Conservation (phyloP, 2,329 filamentous ascomycete species). For the Arthrinium phaeospermum region DNA sequence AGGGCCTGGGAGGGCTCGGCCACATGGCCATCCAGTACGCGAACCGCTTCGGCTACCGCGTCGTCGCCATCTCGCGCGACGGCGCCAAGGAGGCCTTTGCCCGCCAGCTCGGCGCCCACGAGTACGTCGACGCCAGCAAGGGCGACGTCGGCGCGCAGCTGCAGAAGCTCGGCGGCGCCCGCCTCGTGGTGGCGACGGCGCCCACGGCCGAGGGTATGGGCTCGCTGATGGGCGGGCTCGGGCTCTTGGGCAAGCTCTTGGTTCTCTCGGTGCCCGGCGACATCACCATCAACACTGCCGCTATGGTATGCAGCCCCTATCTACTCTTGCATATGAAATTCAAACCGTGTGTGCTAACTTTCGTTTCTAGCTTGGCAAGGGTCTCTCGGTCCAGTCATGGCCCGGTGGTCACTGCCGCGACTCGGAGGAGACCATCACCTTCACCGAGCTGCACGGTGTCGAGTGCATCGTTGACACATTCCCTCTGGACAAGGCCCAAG, state of each 20-base stretch:
- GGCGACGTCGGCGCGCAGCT: slow-evolving; percentile 24
- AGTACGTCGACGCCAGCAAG: slow-evolving; percentile 50
- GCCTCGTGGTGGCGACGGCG: slow-evolving; percentile 25
- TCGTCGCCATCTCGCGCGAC: slow-evolving; percentile 59
- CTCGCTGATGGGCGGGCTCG: slow-evolving; percentile 25
- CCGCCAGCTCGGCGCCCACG: slow-evolving; percentile 58
- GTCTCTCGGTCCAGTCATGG: slow-evolving; percentile 27
- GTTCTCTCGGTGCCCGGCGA: slow-evolving; percentile 25
- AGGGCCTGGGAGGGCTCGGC: slow-evolving; percentile 69
- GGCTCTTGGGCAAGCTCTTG: slow-evolving; percentile 28
- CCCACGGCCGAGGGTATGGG: slow-evolving; percentile 24
- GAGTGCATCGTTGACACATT: slow-evolving; percentile 27
- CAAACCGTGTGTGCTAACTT: too few species aligned
- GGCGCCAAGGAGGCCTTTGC: slow-evolving; percentile 59
- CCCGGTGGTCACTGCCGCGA: slow-evolving; percentile 26
- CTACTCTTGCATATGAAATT: too few species aligned
- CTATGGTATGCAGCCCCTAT: slow-evolving; percentile 2
- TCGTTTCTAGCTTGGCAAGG: slow-evolving; percentile 16
- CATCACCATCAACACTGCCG: slow-evolving; percentile 24
- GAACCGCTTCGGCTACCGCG: slow-evolving; percentile 66
- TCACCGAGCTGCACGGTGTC: slow-evolving; percentile 26
- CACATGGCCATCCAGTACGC: slow-evolving; percentile 72
- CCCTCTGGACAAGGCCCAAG: slow-evolving; percentile 26
- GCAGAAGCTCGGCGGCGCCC: slow-evolving; percentile 24
- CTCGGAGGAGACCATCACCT: slow-evolving; percentile 26